Conservation (phyloP, 1,284 basidiomycete species). For the Flammula alnicola region DNA sequence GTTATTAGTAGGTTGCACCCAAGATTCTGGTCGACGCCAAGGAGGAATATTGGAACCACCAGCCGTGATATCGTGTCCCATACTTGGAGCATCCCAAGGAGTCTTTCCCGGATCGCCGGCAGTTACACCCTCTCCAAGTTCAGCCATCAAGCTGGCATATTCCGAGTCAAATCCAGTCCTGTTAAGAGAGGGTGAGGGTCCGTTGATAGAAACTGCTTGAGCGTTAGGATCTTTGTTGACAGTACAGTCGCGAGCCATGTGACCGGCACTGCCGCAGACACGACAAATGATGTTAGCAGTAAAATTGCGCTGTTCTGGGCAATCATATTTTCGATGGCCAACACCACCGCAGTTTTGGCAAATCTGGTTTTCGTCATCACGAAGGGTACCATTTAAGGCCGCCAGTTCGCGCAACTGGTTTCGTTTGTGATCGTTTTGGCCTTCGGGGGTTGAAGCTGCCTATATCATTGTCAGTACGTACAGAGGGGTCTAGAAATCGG, state of each 20-base stretch:
- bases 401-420: constrained; percentile 98
- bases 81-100: constrained; percentile 63
- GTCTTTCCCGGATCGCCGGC: constrained; percentile 58
- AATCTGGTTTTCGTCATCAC: constrained; percentile 99
- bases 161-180: constrained; percentile 92
- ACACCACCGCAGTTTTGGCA: constrained; percentile 98
- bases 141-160: constrained; percentile 97
- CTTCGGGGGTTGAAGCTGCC: constrained; percentile 98
- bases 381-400: constrained; percentile 96
- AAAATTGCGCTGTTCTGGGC: constrained; percentile 95
- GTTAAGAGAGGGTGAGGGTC: constrained; percentile 45
- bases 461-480: constrained; percentile 37
- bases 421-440: constrained; percentile 99
- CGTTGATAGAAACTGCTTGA: constrained; percentile 38
- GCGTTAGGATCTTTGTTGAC: constrained; percentile 81
- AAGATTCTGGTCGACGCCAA: constrained; percentile 85
- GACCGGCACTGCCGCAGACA: constrained; percentile 91
- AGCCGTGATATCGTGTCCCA: constrained; percentile 75
- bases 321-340: constrained; percentile 96
- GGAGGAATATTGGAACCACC: constrained; percentile 83
- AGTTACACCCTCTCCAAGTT: constrained; percentile 87
- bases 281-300: constrained; percentile 98
- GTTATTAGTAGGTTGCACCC: constrained; percentile 60
- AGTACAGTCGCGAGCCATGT: constrained; percentile 96
- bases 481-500: background rate